Evolutionary conservation across 345 rosid genomes (phyloP).

Genomic region (Psidium friedrichsthalianum): DNA sequence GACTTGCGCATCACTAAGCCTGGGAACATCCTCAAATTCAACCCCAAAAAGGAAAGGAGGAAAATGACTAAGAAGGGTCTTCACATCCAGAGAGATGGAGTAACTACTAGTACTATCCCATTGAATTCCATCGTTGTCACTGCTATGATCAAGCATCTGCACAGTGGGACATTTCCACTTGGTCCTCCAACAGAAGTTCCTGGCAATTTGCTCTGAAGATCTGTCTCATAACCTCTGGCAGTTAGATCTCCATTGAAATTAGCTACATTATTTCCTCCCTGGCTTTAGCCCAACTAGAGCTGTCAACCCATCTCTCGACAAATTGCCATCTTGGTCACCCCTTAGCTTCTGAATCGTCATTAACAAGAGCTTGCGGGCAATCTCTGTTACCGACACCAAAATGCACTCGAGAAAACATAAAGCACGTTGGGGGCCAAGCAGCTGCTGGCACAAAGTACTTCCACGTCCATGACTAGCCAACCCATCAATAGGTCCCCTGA

Average conservation of each 20-base stretch:
- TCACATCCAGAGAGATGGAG: slow-evolving; percentile 80
- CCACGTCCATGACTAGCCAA: slow-evolving; percentile 96
- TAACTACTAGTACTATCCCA: slow-evolving; percentile 65
- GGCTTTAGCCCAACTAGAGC: slow-evolving; percentile 77
- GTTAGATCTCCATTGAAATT: slow-evolving; percentile 44
- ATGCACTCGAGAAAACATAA: slow-evolving; percentile 89
- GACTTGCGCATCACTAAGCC: slow-evolving; percentile 92
- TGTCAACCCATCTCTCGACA: slow-evolving; percentile 83
- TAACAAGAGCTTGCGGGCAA: slow-evolving; percentile 66
- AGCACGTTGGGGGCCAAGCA: slow-evolving; percentile 84
- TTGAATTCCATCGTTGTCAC: slow-evolving; percentile 46
- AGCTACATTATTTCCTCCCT: slow-evolving; percentile 42
- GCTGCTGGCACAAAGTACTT: slow-evolving; percentile 61
- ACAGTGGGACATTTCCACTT: slow-evolving; percentile 35
- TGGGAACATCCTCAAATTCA: slow-evolving; percentile 82
- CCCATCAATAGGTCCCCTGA: slow-evolving; percentile 86
- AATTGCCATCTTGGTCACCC: slow-evolving; percentile 61
- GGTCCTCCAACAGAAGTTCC: slow-evolving; percentile 34
- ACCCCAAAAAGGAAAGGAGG: slow-evolving; percentile 98
- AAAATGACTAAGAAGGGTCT: slow-evolving; percentile 88
- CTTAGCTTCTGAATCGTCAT: slow-evolving; percentile 82
- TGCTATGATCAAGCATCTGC: slow-evolving; percentile 62
- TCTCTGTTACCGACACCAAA: slow-evolving; percentile 61
- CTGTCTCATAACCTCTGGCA: slow-evolving; percentile 42
- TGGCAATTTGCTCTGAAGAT: slow-evolving; percentile 27